A percentile compares a stretch with the other conserved stretches of the same genome.
These are phyloP conservation scores for Silene uniflora DNA, from an alignment of 148 eudicot species.

Conservation along the genomic window DNA sequence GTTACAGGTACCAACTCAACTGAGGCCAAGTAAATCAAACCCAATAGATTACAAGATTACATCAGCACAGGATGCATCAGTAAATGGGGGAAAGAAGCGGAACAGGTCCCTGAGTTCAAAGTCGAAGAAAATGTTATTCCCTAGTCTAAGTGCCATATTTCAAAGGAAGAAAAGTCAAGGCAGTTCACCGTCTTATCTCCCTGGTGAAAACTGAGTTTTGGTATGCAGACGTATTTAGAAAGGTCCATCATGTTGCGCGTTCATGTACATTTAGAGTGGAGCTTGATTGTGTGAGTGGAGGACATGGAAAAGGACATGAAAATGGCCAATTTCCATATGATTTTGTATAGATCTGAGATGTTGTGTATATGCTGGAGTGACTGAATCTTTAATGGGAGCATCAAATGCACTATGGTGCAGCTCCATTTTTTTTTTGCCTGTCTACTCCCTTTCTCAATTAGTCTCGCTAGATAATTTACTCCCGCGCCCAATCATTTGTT, in stretches of 20 bases:
- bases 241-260: background rate
- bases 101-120: conserved; percentile 45
- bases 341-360: conserved; percentile 21
- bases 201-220: conserved; percentile 42
- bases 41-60: conserved; percentile 37
- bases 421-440: too few relatives aligned
- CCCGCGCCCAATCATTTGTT: too few relatives aligned
- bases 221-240: background rate
- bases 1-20: conserved; percentile 11
- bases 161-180: conserved; percentile 67
- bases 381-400: conserved; percentile 8
- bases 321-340: background rate
- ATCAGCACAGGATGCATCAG: conserved; percentile 36
- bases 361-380: conserved; percentile 13
- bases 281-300: conserved; percentile 14
- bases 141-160: conserved; percentile 62
- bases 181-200: conserved; percentile 62
- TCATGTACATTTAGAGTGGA: conserved; percentile 26
- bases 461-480: too few relatives aligned
- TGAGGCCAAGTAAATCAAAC: conserved; percentile 36
- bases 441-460: too few relatives aligned
- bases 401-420: too few relatives aligned
- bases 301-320: conserved; percentile 16
- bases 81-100: conserved; percentile 32
- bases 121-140: conserved; percentile 53